A percentile compares a stretch with the other conserved stretches of the same genome.
Conservation (phyloP, 371 early-diverging fungal genomes). For the Paraphysoderma sedebokerense region DNA sequence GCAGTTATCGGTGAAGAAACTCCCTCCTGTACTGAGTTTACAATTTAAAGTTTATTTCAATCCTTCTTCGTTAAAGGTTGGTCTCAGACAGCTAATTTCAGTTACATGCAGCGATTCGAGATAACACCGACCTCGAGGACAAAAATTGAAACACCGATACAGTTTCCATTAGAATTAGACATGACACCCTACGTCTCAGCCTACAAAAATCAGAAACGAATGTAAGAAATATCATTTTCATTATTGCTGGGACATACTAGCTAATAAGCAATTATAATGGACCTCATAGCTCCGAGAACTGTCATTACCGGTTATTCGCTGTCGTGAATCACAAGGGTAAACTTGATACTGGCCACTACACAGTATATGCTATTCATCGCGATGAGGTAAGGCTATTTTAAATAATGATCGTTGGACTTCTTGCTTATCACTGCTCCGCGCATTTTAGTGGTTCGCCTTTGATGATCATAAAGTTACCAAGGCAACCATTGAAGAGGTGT, state of each 20-base stretch:
- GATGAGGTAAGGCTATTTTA: constrained; percentile 56
- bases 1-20: constrained; percentile 60
- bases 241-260: neutral
- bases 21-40: constrained; percentile 76
- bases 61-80: neutral
- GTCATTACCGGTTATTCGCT: constrained; percentile 70
- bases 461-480: no score
- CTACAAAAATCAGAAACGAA: neutral
- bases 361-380: constrained; percentile 55
- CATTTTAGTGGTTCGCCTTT: no score
- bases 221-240: neutral
- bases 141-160: constrained; percentile 75
- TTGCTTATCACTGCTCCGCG: no score
- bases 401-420: no score
- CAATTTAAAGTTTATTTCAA: constrained; percentile 53
- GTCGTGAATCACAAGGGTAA: constrained; percentile 81
- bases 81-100: neutral
- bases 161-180: constrained; percentile 73
- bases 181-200: constrained; percentile 73
- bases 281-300: constrained; percentile 6
- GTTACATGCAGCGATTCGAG: constrained; percentile 54
- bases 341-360: constrained; percentile 88
- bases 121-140: constrained; percentile 32
- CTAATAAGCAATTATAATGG: no score
- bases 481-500: no score